These are phyloP conservation scores for Ogataea henricii DNA, from an alignment of 805 yeast genomes.

Conservation along the genomic window DNA sequence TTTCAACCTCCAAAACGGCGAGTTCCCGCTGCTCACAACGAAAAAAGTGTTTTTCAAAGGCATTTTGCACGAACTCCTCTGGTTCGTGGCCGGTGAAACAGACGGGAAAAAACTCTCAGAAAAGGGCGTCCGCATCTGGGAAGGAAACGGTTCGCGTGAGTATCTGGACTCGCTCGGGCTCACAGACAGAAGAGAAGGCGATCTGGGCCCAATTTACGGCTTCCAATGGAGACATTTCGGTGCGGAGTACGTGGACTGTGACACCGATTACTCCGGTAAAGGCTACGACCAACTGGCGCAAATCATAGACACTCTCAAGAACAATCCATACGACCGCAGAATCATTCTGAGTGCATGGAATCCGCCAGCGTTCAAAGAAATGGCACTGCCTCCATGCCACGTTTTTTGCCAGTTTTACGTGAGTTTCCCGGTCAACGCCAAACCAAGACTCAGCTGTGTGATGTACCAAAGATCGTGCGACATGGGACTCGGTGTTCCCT, in stretches of 20 bases:
- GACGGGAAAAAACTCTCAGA: conserved; percentile 79
- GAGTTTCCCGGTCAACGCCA: conserved; percentile 63
- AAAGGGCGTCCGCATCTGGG: conserved; percentile 96
- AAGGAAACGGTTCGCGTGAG: conserved; percentile 95
- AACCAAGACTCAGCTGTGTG: conserved; percentile 79
- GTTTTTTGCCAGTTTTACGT: conserved; percentile 95
- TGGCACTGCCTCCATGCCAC: conserved; percentile 99
- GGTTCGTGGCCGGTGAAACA: conserved; percentile 92
- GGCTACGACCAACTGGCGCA: conserved; percentile 90
- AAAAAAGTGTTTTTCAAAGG: conserved; percentile 90
- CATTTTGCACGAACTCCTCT: conserved; percentile 82
- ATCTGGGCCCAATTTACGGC: conserved; percentile 97
- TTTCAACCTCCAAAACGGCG: conserved; percentile 69
- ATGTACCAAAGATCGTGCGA: conserved; percentile 98
- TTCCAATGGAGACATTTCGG: conserved; percentile 99
- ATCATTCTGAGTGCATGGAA: conserved; percentile 98
- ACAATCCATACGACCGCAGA: conserved; percentile 91
- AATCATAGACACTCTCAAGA: conserved; percentile 75
- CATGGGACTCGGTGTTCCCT: conserved; percentile 99
- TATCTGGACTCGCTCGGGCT: conserved; percentile 84
- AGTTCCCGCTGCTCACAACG: conserved; percentile 88
- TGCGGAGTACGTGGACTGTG: conserved; percentile 85
- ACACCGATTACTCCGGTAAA: conserved; percentile 80
- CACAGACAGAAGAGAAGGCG: conserved; percentile 82
- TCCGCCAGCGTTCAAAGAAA: conserved; percentile 87